A percentile compares a stretch with the other conserved stretches of the same genome.
These are phyloP conservation scores for Mucor racemosus DNA, from an alignment of 371 early-diverging fungal genomes.

Conservation along the genomic window DNA sequence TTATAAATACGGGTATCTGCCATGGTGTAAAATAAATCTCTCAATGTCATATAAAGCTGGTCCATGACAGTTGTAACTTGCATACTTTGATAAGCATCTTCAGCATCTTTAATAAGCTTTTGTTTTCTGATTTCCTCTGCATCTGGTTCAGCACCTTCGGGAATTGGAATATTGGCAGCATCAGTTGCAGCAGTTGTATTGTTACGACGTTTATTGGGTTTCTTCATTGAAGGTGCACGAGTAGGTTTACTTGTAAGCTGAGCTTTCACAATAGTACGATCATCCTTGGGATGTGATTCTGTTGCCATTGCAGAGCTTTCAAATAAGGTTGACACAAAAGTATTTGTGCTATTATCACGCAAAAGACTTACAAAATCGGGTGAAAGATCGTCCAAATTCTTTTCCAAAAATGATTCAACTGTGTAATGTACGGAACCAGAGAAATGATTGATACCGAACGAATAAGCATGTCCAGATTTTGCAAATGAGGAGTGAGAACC, in stretches of 20 bases:
- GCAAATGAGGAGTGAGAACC: constrained; percentile 41
- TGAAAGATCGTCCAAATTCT: constrained; percentile 71
- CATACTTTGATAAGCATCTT: constrained; percentile 54
- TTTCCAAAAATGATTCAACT: constrained; percentile 67
- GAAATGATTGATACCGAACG: constrained; percentile 77
- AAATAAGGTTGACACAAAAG: constrained; percentile 82
- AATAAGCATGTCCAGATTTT: constrained; percentile 42
- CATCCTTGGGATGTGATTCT: constrained; percentile 78
- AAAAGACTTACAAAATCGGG: constrained; percentile 81
- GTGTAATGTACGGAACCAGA: constrained; percentile 67
- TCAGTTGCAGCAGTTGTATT: constrained; percentile 12
- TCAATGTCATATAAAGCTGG: constrained; percentile 69
- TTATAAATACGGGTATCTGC: constrained; percentile 87
- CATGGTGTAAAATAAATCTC: constrained; percentile 72
- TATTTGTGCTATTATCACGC: constrained; percentile 67
- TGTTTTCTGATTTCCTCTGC: constrained; percentile 37
- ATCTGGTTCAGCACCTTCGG: constrained; percentile 25
- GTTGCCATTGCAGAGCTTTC: constrained; percentile 77
- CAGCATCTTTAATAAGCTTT: constrained; percentile 46
- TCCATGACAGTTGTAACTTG: constrained; percentile 69
- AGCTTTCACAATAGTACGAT: constrained; percentile 42
- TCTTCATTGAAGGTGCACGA: constrained; percentile 68
- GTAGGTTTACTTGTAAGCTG: constrained; percentile 64
- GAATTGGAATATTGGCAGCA: constrained; percentile 9
- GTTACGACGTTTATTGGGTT: constrained; percentile 41